Base-by-base conservation (phyloP, 306 rosid genomes). In the Dalbergia cultrata region DNA sequence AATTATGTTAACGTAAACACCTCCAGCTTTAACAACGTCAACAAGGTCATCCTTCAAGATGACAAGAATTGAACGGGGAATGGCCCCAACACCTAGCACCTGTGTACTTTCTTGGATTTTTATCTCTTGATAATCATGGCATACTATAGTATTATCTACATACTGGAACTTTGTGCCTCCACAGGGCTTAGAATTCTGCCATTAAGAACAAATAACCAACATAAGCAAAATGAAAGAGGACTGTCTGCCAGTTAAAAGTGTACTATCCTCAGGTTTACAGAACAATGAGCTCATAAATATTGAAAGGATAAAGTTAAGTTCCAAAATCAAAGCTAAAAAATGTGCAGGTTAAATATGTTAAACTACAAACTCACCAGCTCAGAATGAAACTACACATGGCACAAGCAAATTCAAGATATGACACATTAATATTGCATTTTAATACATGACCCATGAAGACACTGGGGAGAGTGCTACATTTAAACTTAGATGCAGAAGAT, bases 21-120 rank as follows among this genome's bases (percentile, higher is more conserved):
- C 99, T 89, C 99, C 99, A 80, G 97, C 99, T 90, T 93, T 95
- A 71, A 95, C 90, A 79, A 88, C 85, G 80, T 95, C 99, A 79
- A 89, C 99, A 74, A 95, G 97, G 83, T 95, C 99, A 52, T 95
- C 97, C 87, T 91, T 81, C 82, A 95, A 83, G 83, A 95, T 89
- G 88, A 95, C 88, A 73, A 86, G 91, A 79, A 95, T 88, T 68
- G 99, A 87, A 62, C 99, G 99, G 77, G 99, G 99, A 82, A 95
- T 95, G 18, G 97, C 96, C 63, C 99, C 97, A 77, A 93, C 97
- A 66, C 97, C 94, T 78, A 95, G 78, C 63, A 95, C 89, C 72
- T 93, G 94, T 21, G 97, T 91, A 72, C 90, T 95, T 87, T 95
- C 97, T 87, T 95, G 99, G 54, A 95, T 88, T 89, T 95, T 95